Conservation (phyloP, 306 rosid species). For the Calophaca sinica region DNA sequence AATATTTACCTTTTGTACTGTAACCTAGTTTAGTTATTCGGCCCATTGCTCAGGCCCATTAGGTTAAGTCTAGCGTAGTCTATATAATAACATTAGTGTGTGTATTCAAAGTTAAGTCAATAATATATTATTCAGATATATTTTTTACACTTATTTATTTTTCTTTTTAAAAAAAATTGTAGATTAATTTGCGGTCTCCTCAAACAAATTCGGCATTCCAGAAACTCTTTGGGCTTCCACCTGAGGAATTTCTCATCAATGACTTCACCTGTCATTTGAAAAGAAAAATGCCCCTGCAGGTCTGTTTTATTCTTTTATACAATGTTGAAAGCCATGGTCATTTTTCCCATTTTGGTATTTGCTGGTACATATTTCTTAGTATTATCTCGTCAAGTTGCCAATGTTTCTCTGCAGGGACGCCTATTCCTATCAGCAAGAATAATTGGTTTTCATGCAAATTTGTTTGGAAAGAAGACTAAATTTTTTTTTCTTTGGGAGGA, state of each 20-base stretch:
- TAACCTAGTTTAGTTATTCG: too few relatives aligned
- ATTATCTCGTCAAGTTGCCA: constrained; percentile 41
- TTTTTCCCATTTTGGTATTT: constrained; percentile 33
- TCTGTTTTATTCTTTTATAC: constrained; percentile 45
- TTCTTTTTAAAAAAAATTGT: constrained; percentile 33
- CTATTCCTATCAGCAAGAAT: constrained; percentile 93
- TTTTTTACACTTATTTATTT: too few relatives aligned
- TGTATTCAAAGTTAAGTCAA: too few relatives aligned
- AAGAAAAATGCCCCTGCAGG: constrained; percentile 97
- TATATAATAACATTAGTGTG: too few relatives aligned
- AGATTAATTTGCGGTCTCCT: constrained; percentile 93
- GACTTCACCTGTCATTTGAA: constrained; percentile 98
- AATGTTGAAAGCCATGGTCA: constrained; percentile 33
- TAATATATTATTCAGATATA: too few relatives aligned
- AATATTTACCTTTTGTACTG: too few relatives aligned
- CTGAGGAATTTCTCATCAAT: constrained; percentile 97
- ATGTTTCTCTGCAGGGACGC: constrained; percentile 77
- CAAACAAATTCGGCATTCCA: constrained; percentile 96
- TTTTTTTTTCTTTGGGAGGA: constrained; percentile 98
- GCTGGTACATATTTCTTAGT: constrained; percentile 31
- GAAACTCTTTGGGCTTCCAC: constrained; percentile 89
- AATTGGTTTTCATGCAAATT: constrained; percentile 92
- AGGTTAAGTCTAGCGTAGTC: too few relatives aligned
- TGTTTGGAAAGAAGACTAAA: constrained; percentile 87
- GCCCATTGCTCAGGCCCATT: too few relatives aligned